Evolutionary conservation across 2,329 filamentous ascomycete species (phyloP).

Genomic region (Colletotrichum cordylinicola): DNA sequence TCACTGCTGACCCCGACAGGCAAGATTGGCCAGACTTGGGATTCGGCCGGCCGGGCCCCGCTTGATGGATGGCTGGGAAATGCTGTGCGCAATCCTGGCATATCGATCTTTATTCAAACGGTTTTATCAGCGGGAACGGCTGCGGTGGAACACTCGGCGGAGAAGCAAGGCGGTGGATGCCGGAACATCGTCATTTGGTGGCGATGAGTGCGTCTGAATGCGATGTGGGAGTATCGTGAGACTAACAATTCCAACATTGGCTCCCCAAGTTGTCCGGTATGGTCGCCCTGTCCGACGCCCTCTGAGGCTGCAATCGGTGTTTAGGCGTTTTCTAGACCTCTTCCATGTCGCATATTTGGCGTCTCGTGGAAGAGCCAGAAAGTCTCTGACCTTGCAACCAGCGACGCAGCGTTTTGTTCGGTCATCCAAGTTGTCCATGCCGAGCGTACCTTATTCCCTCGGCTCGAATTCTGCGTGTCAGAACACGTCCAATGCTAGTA

Average conservation of each 20-base stretch:
- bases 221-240: neutral
- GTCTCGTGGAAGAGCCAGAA: neutral
- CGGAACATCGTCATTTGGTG: neutral
- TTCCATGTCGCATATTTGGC: neutral
- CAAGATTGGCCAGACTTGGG: neutral
- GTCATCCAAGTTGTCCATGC: neutral
- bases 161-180: neutral
- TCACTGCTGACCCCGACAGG: neutral
- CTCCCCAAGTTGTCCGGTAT: neutral
- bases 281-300: neutral
- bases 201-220: neutral
- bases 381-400: neutral
- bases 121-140: constrained; percentile 1
- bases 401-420: neutral
- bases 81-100: neutral
- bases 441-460: neutral
- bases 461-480: neutral
- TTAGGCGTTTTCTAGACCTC: neutral
- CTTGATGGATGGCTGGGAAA: neutral
- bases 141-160: neutral
- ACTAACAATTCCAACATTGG: neutral
- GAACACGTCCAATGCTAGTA: neutral
- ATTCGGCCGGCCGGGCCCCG: constrained; percentile 3
- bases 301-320: neutral
- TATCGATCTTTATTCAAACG: constrained; percentile 8